Conservation (phyloP, 176 grass and related monocot genomes). For the Oryza punctata region DNA sequence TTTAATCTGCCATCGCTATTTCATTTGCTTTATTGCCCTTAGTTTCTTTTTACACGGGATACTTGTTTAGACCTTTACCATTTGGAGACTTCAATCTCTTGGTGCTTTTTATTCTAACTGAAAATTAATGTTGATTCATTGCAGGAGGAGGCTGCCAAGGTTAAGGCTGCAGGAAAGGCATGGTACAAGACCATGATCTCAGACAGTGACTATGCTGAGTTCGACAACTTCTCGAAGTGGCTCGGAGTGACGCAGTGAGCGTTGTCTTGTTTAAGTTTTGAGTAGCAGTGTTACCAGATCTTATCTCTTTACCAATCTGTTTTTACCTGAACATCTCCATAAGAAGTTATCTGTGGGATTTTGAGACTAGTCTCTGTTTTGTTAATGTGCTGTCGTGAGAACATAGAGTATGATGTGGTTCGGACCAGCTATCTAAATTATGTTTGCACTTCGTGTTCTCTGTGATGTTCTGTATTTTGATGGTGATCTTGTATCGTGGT, state of each 20-base stretch:
- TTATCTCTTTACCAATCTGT: neutral
- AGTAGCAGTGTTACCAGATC: slow-evolving; percentile 19
- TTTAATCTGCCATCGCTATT: neutral
- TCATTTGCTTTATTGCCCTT: no score
- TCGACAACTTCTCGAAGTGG: slow-evolving; percentile 92
- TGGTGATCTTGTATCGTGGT: neutral
- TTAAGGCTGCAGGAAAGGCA: slow-evolving; percentile 65
- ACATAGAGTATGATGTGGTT: slow-evolving; percentile 35
- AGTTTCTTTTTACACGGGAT: neutral
- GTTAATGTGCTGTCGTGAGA: slow-evolving; percentile 13
- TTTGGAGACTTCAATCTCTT: neutral
- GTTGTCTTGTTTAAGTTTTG: slow-evolving; percentile 34
- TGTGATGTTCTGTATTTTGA: neutral
- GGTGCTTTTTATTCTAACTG: neutral
- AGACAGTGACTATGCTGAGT: slow-evolving; percentile 73
- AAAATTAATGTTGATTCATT: neutral
- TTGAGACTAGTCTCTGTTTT: slow-evolving; percentile 16
- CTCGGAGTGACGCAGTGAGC: slow-evolving; percentile 69
- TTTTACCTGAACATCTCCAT: slow-evolving; percentile 19
- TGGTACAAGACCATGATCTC: slow-evolving; percentile 95
- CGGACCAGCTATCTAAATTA: slow-evolving; percentile 7
- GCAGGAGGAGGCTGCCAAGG: slow-evolving; percentile 48
- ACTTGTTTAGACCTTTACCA: neutral
- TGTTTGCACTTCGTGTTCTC: neutral
- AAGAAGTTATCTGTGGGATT: slow-evolving; percentile 24